Percentiles rank a stretch among this genome's conserved stretches.
These are phyloP conservation scores for Puccinia polysora DNA, from an alignment of 1,284 basidiomycete species.

Conservation along the genomic window DNA sequence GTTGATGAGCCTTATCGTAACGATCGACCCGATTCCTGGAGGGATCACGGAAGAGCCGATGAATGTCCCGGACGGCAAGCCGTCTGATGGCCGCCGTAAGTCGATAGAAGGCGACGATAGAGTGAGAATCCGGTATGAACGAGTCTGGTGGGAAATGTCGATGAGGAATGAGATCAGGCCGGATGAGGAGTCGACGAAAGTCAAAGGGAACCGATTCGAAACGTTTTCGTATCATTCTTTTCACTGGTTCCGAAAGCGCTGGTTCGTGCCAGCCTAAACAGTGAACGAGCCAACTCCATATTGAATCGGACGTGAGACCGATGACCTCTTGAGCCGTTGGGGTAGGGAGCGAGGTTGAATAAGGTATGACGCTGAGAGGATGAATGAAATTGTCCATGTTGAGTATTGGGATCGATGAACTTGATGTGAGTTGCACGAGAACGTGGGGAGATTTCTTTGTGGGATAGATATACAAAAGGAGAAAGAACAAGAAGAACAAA, in stretches of 20 bases:
- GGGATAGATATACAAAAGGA: no score
- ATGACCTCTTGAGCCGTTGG: not conserved
- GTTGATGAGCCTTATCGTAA: not conserved
- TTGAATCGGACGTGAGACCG: not conserved
- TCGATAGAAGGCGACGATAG: not conserved
- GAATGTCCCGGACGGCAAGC: slow-evolving; percentile 1
- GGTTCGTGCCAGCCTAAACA: slow-evolving; percentile 17
- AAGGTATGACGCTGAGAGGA: not conserved
- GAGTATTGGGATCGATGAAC: no score
- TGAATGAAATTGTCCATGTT: not conserved
- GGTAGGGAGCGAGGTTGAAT: not conserved
- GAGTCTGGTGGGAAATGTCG: not conserved
- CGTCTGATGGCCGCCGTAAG: not conserved
- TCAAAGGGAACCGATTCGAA: not conserved
- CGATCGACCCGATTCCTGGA: not conserved
- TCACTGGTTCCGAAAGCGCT: not conserved
- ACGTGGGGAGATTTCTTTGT: no score
- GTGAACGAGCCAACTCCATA: not conserved
- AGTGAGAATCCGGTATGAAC: not conserved
- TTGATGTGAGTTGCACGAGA: no score
- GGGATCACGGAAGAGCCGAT: not conserved
- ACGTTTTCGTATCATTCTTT: not conserved
- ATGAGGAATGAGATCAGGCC: slow-evolving; percentile 10
- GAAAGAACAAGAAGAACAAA: no score
- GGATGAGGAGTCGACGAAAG: not conserved